These are phyloP conservation scores for Aspergillus japonicus DNA, from an alignment of 2,329 filamentous ascomycete species.

Conservation along the genomic window DNA sequence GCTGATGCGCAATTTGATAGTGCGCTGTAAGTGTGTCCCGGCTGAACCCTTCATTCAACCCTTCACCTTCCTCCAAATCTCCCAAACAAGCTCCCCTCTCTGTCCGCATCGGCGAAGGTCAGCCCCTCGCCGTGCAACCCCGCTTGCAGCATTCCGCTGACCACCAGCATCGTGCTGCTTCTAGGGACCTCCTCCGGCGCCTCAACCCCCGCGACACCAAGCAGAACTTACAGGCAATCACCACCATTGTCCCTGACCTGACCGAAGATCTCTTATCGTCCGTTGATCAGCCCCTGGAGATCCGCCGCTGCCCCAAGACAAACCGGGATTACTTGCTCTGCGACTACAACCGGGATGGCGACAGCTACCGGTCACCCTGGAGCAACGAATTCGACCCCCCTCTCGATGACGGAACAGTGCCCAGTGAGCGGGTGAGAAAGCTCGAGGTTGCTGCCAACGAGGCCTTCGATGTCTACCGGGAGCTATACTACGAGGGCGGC, in stretches of 20 bases:
- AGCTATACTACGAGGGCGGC: conserved; percentile 89
- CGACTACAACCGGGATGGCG: conserved; percentile 99
- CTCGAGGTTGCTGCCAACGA: conserved; percentile 95
- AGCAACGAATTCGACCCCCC: conserved; percentile 97
- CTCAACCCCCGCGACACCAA: conserved; percentile 93
- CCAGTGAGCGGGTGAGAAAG: conserved; percentile 84
- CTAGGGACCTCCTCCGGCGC: conserved; percentile 93
- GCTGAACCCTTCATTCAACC: not conserved
- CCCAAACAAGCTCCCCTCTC: not conserved
- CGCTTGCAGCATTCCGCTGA: conserved; percentile 28
- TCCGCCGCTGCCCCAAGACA: conserved; percentile 81
- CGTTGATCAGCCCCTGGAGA: conserved; percentile 89
- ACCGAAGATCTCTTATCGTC: conserved; percentile 97
- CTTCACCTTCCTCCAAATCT: not conserved
- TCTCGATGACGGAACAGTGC: conserved; percentile 80
- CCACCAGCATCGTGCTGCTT: conserved; percentile 17
- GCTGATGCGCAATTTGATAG: conserved; percentile 52
- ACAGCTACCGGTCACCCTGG: conserved; percentile 98
- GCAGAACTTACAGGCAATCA: conserved; percentile 82
- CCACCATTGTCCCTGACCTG: conserved; percentile 82
- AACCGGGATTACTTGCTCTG: conserved; percentile 96
- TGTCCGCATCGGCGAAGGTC: not conserved
- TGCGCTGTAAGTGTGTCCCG: conserved; percentile 45
- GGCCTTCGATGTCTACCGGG: conserved; percentile 93
- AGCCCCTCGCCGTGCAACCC: conserved; percentile 20